Conservation (phyloP, 2,329 filamentous ascomycete genomes). For the Colletotrichum spinosum region DNA sequence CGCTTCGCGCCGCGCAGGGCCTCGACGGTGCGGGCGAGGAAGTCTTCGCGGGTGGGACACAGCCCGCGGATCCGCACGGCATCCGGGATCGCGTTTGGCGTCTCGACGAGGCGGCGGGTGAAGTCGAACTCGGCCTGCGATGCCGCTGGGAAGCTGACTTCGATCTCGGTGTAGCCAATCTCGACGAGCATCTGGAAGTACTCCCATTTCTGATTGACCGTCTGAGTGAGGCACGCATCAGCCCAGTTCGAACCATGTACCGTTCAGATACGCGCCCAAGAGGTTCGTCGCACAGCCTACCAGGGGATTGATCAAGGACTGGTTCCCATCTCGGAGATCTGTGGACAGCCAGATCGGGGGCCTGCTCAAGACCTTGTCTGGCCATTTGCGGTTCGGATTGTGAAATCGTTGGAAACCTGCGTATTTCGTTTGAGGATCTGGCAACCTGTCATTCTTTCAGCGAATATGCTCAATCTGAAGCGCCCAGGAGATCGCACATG, state of each 20-base stretch:
- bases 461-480: too few species aligned
- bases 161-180: constrained; percentile 22
- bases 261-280: not conserved
- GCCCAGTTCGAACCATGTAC: not conserved
- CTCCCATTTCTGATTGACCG: constrained; percentile 20
- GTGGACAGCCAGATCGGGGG: constrained; percentile 13
- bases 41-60: constrained; percentile 21
- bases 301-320: constrained; percentile 18
- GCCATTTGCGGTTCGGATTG: constrained; percentile 16
- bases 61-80: constrained; percentile 13
- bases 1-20: constrained; percentile 7
- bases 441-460: not conserved
- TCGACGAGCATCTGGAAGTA: constrained; percentile 26
- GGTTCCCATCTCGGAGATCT: constrained; percentile 18
- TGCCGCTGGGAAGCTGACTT: constrained; percentile 19
- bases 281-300: not conserved
- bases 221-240: not conserved
- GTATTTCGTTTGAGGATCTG: constrained; percentile 20
- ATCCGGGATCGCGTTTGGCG: constrained; percentile 8
- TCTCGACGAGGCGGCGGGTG: constrained; percentile 14
- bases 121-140: constrained; percentile 21
- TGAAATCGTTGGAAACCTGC: constrained; percentile 14
- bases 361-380: not conserved
- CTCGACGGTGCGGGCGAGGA: constrained; percentile 20
- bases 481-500: too few species aligned